A percentile compares a stretch with the other conserved stretches of the same genome.
Conservation (phyloP, 208 protist genomes). For the Blechomonas ayalai region DNA sequence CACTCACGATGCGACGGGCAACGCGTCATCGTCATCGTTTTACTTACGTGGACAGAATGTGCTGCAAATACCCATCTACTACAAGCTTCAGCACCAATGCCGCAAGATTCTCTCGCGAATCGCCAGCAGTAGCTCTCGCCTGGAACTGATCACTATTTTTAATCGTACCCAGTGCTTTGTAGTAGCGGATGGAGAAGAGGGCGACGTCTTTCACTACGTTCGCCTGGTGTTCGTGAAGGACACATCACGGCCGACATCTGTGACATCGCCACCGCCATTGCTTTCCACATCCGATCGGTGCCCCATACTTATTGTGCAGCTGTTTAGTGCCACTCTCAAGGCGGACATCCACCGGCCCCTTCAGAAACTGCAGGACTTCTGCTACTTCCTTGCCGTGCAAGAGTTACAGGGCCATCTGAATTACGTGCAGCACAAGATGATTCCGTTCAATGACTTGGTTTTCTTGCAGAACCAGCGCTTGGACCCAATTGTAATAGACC, state of each 20-base stretch:
- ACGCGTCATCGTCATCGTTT: slow-evolving; percentile 22
- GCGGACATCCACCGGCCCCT: slow-evolving; percentile 50
- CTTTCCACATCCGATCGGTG: slow-evolving; percentile 52
- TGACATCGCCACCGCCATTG: slow-evolving; percentile 31
- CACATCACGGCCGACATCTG: slow-evolving; percentile 29
- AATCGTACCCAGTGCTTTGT: slow-evolving; percentile 87
- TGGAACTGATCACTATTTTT: slow-evolving; percentile 79
- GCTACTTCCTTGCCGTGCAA: slow-evolving; percentile 80
- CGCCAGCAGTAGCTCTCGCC: slow-evolving; percentile 50
- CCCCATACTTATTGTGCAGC: slow-evolving; percentile 69
- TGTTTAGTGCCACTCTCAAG: slow-evolving; percentile 69
- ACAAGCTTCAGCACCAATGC: slow-evolving; percentile 88
- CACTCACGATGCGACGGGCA: slow-evolving; percentile 1
- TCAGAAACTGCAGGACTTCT: slow-evolving; percentile 78
- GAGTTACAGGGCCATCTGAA: slow-evolving; percentile 84
- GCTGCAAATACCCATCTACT: slow-evolving; percentile 80
- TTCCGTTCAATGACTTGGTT: slow-evolving; percentile 78
- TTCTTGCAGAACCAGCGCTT: slow-evolving; percentile 73
- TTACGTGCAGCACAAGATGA: slow-evolving; percentile 78
- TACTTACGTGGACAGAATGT: slow-evolving; percentile 54
- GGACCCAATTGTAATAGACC: slow-evolving; percentile 38
- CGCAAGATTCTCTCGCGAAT: slow-evolving; percentile 71
- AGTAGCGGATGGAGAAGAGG: slow-evolving; percentile 67
- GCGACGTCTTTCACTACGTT: slow-evolving; percentile 83
- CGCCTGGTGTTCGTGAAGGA: slow-evolving; percentile 83